Conservation (phyloP, 78 protist species). For the Anaeramoeba ignava region DNA sequence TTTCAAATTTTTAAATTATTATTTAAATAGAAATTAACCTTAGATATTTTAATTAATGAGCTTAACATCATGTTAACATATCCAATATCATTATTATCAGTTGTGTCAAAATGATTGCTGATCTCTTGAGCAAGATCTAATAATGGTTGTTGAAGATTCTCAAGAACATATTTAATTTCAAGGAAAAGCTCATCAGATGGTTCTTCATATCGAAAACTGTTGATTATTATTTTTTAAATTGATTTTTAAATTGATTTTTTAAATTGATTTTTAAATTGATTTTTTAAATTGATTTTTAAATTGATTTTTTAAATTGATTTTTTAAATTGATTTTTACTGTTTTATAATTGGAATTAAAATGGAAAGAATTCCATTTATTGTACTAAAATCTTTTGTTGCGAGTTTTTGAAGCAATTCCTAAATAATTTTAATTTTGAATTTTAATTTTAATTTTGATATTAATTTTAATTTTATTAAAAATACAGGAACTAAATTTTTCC, state of each 20-base stretch:
- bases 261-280: no score
- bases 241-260: no score
- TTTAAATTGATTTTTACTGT: no score
- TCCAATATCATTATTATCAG: neutral
- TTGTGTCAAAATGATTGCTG: neutral
- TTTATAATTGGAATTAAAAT: no score
- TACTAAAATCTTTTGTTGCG: no score
- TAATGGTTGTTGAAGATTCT: constrained; percentile 14
- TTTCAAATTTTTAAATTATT: neutral
- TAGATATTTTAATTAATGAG: neutral
- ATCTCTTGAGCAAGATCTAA: neutral
- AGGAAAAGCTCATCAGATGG: constrained; percentile 18
- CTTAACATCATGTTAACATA: neutral
- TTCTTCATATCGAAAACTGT: neutral
- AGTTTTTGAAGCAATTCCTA: no score
- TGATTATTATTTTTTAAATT: neutral
- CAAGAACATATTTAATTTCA: constrained; percentile 21
- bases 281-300: no score
- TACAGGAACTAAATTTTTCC: constrained; percentile 10
- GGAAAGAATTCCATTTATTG: no score
- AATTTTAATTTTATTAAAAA: neutral
- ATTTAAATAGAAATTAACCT: neutral
- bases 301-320: no score
- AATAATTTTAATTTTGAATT: no score
- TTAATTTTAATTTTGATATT: neutral